These are phyloP conservation scores for Tricladium varicosporioides DNA, from an alignment of 2,329 filamentous ascomycete genomes.

Conservation along the genomic window DNA sequence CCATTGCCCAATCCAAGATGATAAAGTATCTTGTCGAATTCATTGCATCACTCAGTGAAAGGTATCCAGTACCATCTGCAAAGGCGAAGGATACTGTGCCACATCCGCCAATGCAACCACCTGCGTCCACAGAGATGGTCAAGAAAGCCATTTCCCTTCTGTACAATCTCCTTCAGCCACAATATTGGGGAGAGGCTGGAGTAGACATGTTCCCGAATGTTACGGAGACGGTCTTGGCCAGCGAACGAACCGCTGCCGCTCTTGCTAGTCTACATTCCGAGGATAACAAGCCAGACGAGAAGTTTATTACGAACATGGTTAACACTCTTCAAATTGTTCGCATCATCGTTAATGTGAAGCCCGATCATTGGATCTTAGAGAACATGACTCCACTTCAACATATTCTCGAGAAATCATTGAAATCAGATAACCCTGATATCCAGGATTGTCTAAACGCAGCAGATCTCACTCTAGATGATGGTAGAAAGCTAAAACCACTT, in stretches of 20 bases:
- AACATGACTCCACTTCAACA: conserved; percentile 79
- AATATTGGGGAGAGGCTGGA: conserved; percentile 89
- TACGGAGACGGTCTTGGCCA: conserved; percentile 79
- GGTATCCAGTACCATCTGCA: conserved; percentile 73
- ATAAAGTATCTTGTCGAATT: conserved; percentile 95
- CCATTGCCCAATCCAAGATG: conserved; percentile 70
- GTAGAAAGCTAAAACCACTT: conserved; percentile 69
- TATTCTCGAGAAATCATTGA: conserved; percentile 83
- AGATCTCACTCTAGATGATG: conserved; percentile 68
- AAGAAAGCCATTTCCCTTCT: conserved; percentile 81
- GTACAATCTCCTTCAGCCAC: conserved; percentile 78
- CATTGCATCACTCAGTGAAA: conserved; percentile 84
- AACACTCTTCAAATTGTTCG: conserved; percentile 92
- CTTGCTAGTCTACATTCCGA: conserved; percentile 59
- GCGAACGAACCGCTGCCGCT: conserved; percentile 69
- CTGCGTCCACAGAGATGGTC: conserved; percentile 72
- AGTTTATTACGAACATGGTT: conserved; percentile 82
- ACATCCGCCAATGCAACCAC: conserved; percentile 46
- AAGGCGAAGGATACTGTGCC: conserved; percentile 57
- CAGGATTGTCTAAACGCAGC: conserved; percentile 85
- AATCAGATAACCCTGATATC: conserved; percentile 85
- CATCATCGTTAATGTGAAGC: conserved; percentile 82
- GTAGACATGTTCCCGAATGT: conserved; percentile 89
- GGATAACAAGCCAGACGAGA: conserved; percentile 75
- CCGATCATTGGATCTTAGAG: conserved; percentile 85